Evolutionary conservation across 495 filamentous ascomycete species (phyloP), one percentile per base, ranked within the genome.

Genomic region (Penicillium desertorum): DNA sequence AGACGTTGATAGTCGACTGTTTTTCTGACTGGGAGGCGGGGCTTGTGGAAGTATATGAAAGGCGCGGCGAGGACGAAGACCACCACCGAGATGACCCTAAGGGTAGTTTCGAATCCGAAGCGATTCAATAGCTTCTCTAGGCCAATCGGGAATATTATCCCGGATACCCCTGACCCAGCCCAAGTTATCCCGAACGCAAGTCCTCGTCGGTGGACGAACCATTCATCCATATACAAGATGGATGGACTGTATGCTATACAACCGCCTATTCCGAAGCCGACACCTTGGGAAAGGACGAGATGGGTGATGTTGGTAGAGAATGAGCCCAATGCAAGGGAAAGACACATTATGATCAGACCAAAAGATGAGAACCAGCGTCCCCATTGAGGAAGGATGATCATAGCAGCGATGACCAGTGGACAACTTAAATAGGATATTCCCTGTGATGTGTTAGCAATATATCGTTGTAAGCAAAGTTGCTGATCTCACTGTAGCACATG

Each of bases 11-110:
- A 37, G 43, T 49, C 20, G 7, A 60, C 45, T 5, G 63, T 56
- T 6, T 58, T 62, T 1, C 72, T 60, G 10, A 76, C 46, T 10
- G 84, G 83, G 1, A 83, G 58, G 0, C 83, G 80, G 0, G 84
- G 79, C 45, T 76, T 77, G 58, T 86, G 72, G 51, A 80, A 85
- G 51, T 78, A 78, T n/a, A 82, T 67, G 11, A 87, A 69, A 4
- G 85, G 84, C 5, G 76, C 74, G 0, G 77, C 73, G 1, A 81
- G 60, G 2, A 77, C 64, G 42, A 86, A 74, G 0, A 79, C 61
- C 1, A 73, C 59, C 29, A 77, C 54, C 0, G 77, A 77, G 64
- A 79, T 84, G 22, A 76, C 66, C 37, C 78, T 61, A 9, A 81
- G 61, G 0, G 83, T 82, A 2, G 77, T 84, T 16, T 73, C 64